Percentiles rank a stretch among this genome's conserved stretches.
Conservation (phyloP, 345 rosid genomes). For the Corymbia maculata region DNA sequence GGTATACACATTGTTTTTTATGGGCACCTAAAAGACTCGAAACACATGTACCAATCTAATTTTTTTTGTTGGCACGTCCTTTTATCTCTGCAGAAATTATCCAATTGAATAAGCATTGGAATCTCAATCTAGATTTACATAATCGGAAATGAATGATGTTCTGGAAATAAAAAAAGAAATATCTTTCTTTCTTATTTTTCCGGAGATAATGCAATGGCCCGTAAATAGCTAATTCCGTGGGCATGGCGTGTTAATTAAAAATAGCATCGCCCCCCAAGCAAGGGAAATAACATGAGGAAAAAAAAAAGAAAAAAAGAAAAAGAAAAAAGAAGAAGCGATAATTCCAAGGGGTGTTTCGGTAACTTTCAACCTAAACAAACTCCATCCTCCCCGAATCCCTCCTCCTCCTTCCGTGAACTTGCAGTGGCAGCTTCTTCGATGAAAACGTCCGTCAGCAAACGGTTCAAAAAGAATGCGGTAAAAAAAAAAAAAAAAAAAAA, state of each 20-base stretch:
- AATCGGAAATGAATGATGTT: background rate
- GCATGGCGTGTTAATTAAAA: background rate
- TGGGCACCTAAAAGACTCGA: accelerated
- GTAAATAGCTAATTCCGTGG: background rate
- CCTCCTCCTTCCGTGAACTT: background rate
- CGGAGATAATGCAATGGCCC: background rate
- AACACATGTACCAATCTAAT: background rate
- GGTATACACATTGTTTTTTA: background rate
- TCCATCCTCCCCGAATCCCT: background rate
- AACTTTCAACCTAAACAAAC: background rate
- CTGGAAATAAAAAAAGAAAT: background rate
- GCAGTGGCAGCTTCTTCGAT: background rate
- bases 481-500: background rate
- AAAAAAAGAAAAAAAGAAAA: background rate
- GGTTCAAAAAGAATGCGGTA: background rate
- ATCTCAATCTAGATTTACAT: too few relatives aligned
- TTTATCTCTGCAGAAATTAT: accelerated
- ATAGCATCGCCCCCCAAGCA: background rate
- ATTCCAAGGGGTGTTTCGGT: background rate
- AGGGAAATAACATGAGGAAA: accelerated
- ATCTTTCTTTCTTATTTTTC: background rate
- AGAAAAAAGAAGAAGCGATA: background rate
- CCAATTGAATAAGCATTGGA: too few relatives aligned
- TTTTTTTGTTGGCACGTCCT: background rate
- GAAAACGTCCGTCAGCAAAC: background rate